These are phyloP conservation scores for Leptosphaerulina australis DNA, from an alignment of 2,329 filamentous ascomycete species.

Conservation along the genomic window DNA sequence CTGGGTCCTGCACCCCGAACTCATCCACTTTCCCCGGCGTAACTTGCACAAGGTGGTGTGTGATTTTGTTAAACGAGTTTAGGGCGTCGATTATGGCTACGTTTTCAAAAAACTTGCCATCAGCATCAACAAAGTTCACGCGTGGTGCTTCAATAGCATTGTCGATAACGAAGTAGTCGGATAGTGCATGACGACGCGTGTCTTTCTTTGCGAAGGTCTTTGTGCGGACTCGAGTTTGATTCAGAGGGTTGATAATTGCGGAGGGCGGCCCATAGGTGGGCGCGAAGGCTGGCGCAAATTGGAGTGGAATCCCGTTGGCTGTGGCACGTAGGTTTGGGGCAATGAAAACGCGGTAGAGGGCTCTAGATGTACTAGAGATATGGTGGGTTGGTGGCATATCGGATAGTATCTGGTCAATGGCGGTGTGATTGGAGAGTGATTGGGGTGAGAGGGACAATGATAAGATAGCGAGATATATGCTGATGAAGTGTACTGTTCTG, in stretches of 20 bases:
- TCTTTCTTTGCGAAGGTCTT: conserved; percentile 33
- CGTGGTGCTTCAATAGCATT: conserved; percentile 54
- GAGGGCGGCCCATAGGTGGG: conserved; percentile 14
- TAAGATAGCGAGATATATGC: neutral
- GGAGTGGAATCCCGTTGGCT: conserved; percentile 22
- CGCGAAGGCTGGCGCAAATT: conserved; percentile 28
- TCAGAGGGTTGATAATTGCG: conserved; percentile 14
- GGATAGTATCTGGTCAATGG: neutral
- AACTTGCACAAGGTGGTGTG: conserved; percentile 60
- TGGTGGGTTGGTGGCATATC: conserved; percentile 42
- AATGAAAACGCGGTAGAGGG: conserved; percentile 55
- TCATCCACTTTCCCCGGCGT: conserved; percentile 34
- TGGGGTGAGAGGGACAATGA: neutral
- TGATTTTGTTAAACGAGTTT: conserved; percentile 54
- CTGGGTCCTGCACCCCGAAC: conserved; percentile 49
- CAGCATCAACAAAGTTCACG: conserved; percentile 54
- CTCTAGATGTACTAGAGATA: conserved; percentile 46
- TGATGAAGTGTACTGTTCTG: neutral
- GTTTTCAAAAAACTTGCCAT: conserved; percentile 45
- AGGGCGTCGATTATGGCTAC: conserved; percentile 50
- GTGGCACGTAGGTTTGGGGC: conserved; percentile 39
- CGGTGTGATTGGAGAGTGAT: neutral
- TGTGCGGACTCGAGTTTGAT: conserved; percentile 24
- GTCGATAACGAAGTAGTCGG: conserved; percentile 54
- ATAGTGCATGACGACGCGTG: conserved; percentile 46